Evolutionary conservation across 2,329 filamentous ascomycete species (phyloP).

Genomic region (Arthrobotrys sphaeroides): DNA sequence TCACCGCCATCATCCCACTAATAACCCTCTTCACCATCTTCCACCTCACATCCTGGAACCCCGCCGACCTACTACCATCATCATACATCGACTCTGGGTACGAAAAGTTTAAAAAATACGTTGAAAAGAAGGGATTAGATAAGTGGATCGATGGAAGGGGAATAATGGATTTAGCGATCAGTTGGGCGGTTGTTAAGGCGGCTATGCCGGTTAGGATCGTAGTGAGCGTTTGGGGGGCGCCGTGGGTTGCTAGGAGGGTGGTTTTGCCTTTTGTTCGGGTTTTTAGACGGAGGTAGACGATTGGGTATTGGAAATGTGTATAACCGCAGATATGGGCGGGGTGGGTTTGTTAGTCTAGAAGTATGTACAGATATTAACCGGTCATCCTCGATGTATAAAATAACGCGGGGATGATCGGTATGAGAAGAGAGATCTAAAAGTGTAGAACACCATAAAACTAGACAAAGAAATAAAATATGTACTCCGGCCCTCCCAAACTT

Average conservation of each 20-base stretch:
- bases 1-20: slow-evolving; percentile 85
- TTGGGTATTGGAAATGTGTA: background rate
- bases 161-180: slow-evolving; percentile 73
- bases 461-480: background rate
- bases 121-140: slow-evolving; percentile 64
- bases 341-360: too few species aligned
- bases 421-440: slow-evolving; percentile 38
- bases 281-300: slow-evolving; percentile 4
- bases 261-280: slow-evolving; percentile 64
- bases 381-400: too few species aligned
- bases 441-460: background rate
- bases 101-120: slow-evolving; percentile 79
- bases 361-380: too few species aligned
- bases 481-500: background rate
- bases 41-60: slow-evolving; percentile 80
- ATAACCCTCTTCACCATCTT: slow-evolving; percentile 78
- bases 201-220: slow-evolving; percentile 80
- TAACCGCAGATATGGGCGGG: too few species aligned
- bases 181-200: slow-evolving; percentile 89
- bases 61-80: slow-evolving; percentile 60
- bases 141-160: slow-evolving; percentile 7
- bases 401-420: too few species aligned
- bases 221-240: slow-evolving; percentile 85
- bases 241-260: slow-evolving; percentile 82
- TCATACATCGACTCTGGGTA: slow-evolving; percentile 71